Evolutionary conservation across 306 rosid genomes (phyloP).

Genomic region (Castanea sativa): DNA sequence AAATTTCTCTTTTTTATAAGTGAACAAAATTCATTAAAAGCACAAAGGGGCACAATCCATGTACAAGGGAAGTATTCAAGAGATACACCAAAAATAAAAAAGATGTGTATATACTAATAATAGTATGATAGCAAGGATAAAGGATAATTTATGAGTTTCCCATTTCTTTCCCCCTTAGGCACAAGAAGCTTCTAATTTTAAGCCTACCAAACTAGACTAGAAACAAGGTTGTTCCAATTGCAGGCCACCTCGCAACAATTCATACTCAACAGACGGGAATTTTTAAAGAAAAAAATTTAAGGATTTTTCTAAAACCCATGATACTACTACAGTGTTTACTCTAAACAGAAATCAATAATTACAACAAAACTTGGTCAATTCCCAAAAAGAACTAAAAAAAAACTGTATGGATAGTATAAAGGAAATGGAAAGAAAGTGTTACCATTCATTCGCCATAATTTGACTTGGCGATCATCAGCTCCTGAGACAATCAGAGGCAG

Average conservation of each 20-base stretch:
- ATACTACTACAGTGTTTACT: neutral
- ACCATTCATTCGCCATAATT: constrained; percentile 98
- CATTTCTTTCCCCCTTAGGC: neutral
- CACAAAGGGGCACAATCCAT: too few species aligned
- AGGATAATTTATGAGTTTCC: neutral
- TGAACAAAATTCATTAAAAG: too few species aligned
- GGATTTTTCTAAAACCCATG: neutral
- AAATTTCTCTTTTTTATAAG: too few species aligned
- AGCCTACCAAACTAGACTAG: neutral
- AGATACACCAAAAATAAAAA: too few species aligned
- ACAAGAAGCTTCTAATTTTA: neutral
- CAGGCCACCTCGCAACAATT: neutral
- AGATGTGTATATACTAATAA: neutral
- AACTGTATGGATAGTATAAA: neutral
- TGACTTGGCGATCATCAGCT: constrained; percentile 96
- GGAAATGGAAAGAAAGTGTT: neutral
- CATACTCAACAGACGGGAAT: neutral
- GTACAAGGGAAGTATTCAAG: too few species aligned
- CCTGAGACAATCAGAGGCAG: constrained; percentile 95
- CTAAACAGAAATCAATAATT: neutral
- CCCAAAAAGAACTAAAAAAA: neutral
- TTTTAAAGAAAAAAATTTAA: neutral
- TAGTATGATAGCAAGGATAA: neutral
- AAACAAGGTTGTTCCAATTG: neutral
- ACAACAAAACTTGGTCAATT: neutral